Conservation (phyloP, 129 eudicot species). For the Kitagawia praeruptora region DNA sequence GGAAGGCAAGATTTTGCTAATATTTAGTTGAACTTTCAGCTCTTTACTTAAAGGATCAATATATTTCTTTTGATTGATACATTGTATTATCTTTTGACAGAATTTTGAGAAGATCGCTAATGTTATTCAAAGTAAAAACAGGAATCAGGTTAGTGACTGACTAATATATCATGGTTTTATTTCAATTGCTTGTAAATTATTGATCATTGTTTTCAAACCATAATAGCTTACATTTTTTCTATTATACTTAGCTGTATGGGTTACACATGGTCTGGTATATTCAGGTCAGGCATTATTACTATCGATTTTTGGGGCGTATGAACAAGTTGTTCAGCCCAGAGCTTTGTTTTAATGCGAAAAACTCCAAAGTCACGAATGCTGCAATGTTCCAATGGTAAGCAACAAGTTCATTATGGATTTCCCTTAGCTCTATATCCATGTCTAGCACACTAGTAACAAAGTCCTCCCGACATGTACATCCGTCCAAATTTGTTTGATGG, state of each 20-base stretch:
- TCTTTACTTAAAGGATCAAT: neutral
- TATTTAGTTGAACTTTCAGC: constrained; percentile 1
- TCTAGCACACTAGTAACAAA: neutral
- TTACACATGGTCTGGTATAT: neutral
- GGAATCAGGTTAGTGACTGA: constrained; percentile 61
- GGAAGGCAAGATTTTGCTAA: constrained; percentile 51
- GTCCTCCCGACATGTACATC: neutral
- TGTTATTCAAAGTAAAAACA: constrained; percentile 84
- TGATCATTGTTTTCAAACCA: neutral
- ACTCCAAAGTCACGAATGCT: constrained; percentile 79
- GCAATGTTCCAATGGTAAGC: constrained; percentile 93
- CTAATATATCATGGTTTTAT: neutral
- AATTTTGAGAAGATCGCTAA: constrained; percentile 77
- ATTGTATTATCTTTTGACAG: constrained; percentile 32
- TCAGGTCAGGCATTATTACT: constrained; percentile 88
- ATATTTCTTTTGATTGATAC: constrained; percentile 5
- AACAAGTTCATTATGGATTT: neutral
- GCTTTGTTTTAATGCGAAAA: constrained; percentile 81
- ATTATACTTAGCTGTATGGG: neutral
- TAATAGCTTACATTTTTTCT: neutral
- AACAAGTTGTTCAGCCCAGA: constrained; percentile 85
- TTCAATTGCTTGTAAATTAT: neutral
- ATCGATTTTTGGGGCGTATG: constrained; percentile 90
- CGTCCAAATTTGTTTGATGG: neutral
- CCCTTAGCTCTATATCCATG: neutral